Evolutionary conservation across 306 rosid genomes (phyloP).

Genomic region (Urtica urens): DNA sequence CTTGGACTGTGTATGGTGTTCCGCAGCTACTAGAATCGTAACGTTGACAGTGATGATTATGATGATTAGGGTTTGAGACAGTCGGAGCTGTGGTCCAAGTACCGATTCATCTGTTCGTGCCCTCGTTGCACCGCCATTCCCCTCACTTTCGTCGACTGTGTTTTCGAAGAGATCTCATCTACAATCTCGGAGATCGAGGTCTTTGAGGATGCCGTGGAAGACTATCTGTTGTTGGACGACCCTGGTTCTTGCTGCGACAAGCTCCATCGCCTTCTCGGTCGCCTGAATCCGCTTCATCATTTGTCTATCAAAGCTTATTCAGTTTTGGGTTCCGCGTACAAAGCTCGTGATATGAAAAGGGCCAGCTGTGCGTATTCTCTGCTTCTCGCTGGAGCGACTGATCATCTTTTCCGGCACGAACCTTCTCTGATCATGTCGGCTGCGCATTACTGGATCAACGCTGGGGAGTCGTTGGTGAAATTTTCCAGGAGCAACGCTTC

Average conservation of each 20-base stretch:
- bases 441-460: conserved; percentile 53
- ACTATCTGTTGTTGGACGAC: conserved; percentile 47
- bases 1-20: too few species aligned
- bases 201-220: conserved; percentile 30
- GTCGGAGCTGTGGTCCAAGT: conserved; percentile 63
- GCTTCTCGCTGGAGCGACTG: conserved; percentile 58
- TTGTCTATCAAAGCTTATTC: conserved; percentile 57
- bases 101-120: conserved; percentile 54
- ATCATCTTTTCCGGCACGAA: conserved; percentile 55
- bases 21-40: too few species aligned
- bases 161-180: conserved; percentile 29
- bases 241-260: conserved; percentile 40
- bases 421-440: conserved; percentile 49
- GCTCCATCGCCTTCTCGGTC: conserved; percentile 43
- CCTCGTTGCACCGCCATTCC: conserved; percentile 37
- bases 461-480: conserved; percentile 61
- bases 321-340: conserved; percentile 60
- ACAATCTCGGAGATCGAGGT: conserved; percentile 2
- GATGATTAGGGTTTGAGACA: conserved; percentile 63
- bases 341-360: conserved; percentile 39
- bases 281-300: conserved; percentile 53
- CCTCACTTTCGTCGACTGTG: conserved; percentile 38
- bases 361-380: conserved; percentile 54
- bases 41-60: too few species aligned
- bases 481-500: conserved; percentile 39